These are phyloP conservation scores for Fusarium sulawesiense DNA, from an alignment of 2,329 filamentous ascomycete species.

Conservation along the genomic window DNA sequence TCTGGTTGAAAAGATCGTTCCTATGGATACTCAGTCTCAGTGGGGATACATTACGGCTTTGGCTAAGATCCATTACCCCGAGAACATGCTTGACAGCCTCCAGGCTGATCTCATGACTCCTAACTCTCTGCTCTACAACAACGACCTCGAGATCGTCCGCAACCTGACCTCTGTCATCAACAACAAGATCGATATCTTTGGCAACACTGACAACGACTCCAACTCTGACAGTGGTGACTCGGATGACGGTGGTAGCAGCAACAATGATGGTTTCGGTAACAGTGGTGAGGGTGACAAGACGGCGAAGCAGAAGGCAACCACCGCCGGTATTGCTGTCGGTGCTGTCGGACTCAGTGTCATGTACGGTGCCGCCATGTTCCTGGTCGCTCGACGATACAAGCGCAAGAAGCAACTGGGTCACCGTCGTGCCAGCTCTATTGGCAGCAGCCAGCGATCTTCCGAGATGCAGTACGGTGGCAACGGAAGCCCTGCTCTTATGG, in stretches of 20 bases:
- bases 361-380: conserved; percentile 96
- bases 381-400: conserved; percentile 90
- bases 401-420: conserved; percentile 82
- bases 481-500: conserved; percentile 74
- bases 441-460: conserved; percentile 58
- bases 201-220: conserved; percentile 55
- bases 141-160: conserved; percentile 71
- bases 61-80: conserved; percentile 75
- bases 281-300: conserved; percentile 62
- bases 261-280: conserved; percentile 57
- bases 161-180: conserved; percentile 86
- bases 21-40: conserved; percentile 76
- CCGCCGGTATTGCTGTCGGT: conserved; percentile 78
- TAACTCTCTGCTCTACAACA: conserved; percentile 79
- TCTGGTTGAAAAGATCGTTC: conserved; percentile 76
- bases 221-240: conserved; percentile 46
- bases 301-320: conserved; percentile 70
- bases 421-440: conserved; percentile 79
- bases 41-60: conserved; percentile 86
- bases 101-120: conserved; percentile 76
- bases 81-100: conserved; percentile 74
- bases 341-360: conserved; percentile 82
- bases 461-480: conserved; percentile 64
- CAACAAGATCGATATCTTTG: conserved; percentile 69
- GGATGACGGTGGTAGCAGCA: conserved; percentile 52